These are phyloP conservation scores for Phialophora tarda DNA, from an alignment of 2,329 filamentous ascomycete species.

Conservation along the genomic window DNA sequence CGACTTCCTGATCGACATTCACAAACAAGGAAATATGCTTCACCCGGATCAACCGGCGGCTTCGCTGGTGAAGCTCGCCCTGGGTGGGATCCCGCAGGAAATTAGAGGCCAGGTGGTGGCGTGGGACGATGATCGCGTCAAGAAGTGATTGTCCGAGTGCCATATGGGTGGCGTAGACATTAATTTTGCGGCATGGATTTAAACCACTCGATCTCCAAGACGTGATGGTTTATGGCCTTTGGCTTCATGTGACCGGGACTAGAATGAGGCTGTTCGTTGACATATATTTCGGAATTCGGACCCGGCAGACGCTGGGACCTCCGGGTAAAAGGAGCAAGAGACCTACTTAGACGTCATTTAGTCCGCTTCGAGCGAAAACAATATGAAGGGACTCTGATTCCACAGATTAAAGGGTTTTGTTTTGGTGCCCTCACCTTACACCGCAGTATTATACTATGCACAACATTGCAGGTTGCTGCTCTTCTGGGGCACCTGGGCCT, in stretches of 20 bases:
- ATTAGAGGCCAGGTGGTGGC: constrained; percentile 8
- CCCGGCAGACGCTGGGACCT: background rate
- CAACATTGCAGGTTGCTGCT: background rate
- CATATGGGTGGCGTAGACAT: no score
- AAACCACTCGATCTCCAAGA: no score
- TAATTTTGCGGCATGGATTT: no score
- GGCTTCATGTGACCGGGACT: no score
- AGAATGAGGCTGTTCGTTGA: no score
- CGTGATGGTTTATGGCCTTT: no score
- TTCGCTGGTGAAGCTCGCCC: constrained; percentile 7
- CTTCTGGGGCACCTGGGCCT: background rate
- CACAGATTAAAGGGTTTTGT: background rate
- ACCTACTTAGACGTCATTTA: background rate
- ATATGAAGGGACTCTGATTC: background rate
- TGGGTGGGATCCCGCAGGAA: constrained; percentile 5
- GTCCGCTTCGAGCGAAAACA: background rate
- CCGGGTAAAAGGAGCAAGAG: background rate
- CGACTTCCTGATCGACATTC: background rate
- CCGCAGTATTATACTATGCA: background rate
- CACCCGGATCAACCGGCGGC: constrained; percentile 9
- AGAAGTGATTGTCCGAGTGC: no score
- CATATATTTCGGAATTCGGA: background rate
- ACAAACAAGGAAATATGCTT: constrained; percentile 5
- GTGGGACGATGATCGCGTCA: constrained; percentile 6
- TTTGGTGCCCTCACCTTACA: background rate